Evolutionary conservation across 192 early-diverging fungal genomes (phyloP), one percentile per base, ranked within the genome.

Genomic region (Haplosporangium gracile): DNA sequence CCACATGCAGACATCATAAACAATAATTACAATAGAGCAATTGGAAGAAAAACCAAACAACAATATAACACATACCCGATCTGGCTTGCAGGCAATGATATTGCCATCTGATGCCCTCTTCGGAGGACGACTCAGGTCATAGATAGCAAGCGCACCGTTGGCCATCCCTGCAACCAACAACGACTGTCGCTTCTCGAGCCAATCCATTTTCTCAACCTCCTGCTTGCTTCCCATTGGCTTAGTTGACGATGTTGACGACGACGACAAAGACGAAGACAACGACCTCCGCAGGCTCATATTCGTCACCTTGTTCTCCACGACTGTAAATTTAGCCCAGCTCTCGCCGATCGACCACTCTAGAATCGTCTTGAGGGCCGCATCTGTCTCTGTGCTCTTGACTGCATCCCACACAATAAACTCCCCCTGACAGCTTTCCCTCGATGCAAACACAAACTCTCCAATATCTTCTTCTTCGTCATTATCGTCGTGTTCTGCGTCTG

Each of bases 401-500:
- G 88, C 88, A 47, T 90, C 83, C 91, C 91, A 92, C 8, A 89
- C 73, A 76, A 90, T 76, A 51, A 89, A 80, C 68, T 92, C 90
- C 38, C 81, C 82, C 71, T 92, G 90, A n/a, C 72, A 70, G n/a
- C 73, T 78, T 18, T 88, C 89, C 18, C 91, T 73, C 0, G 91
- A 90, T 0, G 90, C 91, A 76, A 80, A 72, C 5, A 81, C 53
- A 68, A 81, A 80, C 40, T 86, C 75, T 2, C 75, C 76, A 5
- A 73, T 57, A 11, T 75, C 22, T 51, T 74, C 63, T 65, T 68
- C 55, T 49, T 26, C 70, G 60, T 75, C 53, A 9, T 29, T 22
- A 7, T 76, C 34, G 20, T 38, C 40, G 6, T 36, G 40, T 22
- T 40, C 69, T 68, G 18, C 42, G 20, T 13, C 32, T 15, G 76